A percentile compares a stretch with the other conserved stretches of the same genome.
Conservation (phyloP, 2,329 filamentous ascomycete species). For the Ilyonectria robusta region DNA sequence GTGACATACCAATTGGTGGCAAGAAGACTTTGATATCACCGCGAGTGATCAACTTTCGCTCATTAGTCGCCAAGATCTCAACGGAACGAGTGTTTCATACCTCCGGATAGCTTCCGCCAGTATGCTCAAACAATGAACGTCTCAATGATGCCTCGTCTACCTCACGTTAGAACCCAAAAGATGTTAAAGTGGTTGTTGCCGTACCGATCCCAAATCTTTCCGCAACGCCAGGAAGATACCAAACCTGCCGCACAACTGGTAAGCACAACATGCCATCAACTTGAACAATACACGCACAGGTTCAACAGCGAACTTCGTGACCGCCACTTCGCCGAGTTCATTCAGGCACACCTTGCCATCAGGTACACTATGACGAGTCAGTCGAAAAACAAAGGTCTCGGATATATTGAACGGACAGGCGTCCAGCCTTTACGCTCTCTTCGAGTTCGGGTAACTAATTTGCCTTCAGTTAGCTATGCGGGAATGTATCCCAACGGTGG, state of each 20-base stretch:
- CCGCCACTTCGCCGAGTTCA: conserved; percentile 85
- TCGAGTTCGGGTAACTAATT: conserved; percentile 87
- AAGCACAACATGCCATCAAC: neutral
- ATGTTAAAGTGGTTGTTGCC: neutral
- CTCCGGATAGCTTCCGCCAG: conserved; percentile 95
- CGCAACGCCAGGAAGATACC: conserved; percentile 89
- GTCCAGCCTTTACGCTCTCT: conserved; percentile 85
- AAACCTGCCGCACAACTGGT: conserved; percentile 62
- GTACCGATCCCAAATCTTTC: conserved; percentile 91
- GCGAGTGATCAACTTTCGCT: conserved; percentile 82
- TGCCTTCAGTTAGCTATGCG: conserved; percentile 18
- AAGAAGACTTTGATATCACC: conserved; percentile 96
- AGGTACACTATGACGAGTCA: conserved; percentile 59
- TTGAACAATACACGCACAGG: conserved; percentile 71
- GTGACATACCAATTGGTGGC: conserved; percentile 82
- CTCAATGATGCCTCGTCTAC: conserved; percentile 88
- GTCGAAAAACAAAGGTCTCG: neutral
- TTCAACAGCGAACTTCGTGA: conserved; percentile 97
- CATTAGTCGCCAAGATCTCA: conserved; percentile 38
- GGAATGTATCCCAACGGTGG: neutral
- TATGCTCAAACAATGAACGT: conserved; percentile 92
- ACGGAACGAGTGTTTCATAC: conserved; percentile 49
- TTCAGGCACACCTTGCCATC: conserved; percentile 96
- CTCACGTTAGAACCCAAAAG: conserved; percentile 44
- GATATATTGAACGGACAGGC: conserved; percentile 65